Base-by-base conservation (phyloP, 352 stramenopile genomes). In the Saprolegnia parasitica region DNA sequence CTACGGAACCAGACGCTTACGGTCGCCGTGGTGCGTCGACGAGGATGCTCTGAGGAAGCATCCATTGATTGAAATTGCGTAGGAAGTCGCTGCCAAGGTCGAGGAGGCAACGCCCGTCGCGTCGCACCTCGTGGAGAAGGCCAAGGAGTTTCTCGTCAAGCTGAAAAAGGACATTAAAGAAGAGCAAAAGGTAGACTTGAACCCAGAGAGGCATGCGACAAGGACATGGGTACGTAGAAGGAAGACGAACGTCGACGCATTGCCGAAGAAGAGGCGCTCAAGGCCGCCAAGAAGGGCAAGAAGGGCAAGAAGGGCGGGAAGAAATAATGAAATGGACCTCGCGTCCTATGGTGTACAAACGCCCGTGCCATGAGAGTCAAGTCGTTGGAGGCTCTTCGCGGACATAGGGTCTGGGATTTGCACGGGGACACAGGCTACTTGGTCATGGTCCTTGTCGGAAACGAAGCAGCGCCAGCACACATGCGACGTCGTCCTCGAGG, bases 161-260 rank as follows among this genome's bases (percentile, higher is more conserved):
- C 75, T 93, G 11, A 94, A 91, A 71, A 91, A 91, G 55, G 84
- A 91, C 37, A 79, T 91, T 40, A 85, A 85, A 32, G 86, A 93
- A 18, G 86, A 94, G 67, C 63, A 70, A 62, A 70, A 70, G 63
- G 63, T 70, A 49, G 5, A 35, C 39, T n/a, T 2, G 5, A 42
- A n/a, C 1, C 16, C 3, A n/a, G 45, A 20, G 8, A 24, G 9
- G 46, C 40, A 16, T 15, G 18, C 0, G 63, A 24, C 8, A 18
- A 63, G 4, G 6, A n/a, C 23, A 32, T 29, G 4, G 9, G 60
- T 35, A 73, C 71, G 11, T 91, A 90, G 68, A 81, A 80, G 67
- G 76, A 93, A 68, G 84, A 93, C 4, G 86, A 94, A 65, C 80
- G 84, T 0, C 84, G 82, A 10, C 83, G 82, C 21, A 77, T 85